A percentile compares a stretch with the other conserved stretches of the same genome.
phyloP scores from a whole-genome alignment of 2,329 filamentous ascomycete species.

The Xylariaceae sp. region DNA sequence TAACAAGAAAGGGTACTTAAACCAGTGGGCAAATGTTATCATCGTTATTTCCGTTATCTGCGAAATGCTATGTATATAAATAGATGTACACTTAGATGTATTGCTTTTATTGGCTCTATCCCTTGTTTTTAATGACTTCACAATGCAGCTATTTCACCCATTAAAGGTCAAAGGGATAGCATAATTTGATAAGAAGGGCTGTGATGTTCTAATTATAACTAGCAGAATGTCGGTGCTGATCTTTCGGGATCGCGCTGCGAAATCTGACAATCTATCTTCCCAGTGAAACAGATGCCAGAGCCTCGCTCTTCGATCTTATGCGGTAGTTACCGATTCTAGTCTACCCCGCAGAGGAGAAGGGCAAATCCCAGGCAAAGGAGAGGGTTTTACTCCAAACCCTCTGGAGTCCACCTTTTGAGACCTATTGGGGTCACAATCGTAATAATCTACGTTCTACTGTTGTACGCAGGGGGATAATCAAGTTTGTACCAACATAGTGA shows the following conservation, averaged over 20 bases:
- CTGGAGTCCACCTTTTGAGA: not conserved
- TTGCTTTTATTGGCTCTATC: too few species aligned
- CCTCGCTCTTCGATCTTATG: not conserved
- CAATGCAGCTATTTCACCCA: too few species aligned
- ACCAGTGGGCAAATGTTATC: too few species aligned
- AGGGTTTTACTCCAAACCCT: conserved; percentile 12
- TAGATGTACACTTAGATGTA: too few species aligned
- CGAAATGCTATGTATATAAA: too few species aligned
- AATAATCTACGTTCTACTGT: too few species aligned
- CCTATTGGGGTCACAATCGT: conserved; percentile 1
- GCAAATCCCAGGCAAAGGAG: not conserved
- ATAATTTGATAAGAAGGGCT: conserved; percentile 14
- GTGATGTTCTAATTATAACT: conserved; percentile 23
- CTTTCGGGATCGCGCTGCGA: conserved; percentile 12
- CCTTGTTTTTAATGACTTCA: too few species aligned
- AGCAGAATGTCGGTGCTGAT: not conserved
- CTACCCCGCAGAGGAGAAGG: conserved; percentile 24
- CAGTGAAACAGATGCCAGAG: conserved; percentile 14
- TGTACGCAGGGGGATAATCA: too few species aligned
- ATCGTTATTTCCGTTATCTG: too few species aligned
- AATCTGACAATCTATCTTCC: conserved; percentile 15
- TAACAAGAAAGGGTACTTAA: too few species aligned
- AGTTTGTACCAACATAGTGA: too few species aligned
- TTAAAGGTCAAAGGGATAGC: too few species aligned
- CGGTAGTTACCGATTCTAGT: not conserved